These are phyloP conservation scores for Moesziomyces sp. DNA, from an alignment of 1,284 basidiomycete genomes.

Conservation along the genomic window DNA sequence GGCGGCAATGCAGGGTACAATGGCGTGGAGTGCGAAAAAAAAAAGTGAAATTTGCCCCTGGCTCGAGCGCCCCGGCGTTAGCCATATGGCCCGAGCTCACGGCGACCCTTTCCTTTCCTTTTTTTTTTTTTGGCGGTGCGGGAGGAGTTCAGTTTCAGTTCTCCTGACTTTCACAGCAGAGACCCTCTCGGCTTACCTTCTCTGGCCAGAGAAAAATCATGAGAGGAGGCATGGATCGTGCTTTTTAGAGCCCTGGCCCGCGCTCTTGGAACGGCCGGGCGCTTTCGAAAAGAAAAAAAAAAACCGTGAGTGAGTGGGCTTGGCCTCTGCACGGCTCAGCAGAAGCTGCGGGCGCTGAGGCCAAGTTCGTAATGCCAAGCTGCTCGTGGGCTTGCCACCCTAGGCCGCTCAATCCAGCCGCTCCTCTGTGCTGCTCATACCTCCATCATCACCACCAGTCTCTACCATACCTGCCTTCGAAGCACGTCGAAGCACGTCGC, in stretches of 20 bases:
- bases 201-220: neutral
- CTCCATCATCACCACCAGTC: too few relatives aligned
- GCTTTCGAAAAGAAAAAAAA: neutral
- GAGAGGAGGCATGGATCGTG: neutral
- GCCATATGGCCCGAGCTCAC: constrained; percentile 12
- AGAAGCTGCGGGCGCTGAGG: too few relatives aligned
- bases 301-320: neutral
- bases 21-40: neutral
- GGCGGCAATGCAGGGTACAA: constrained; percentile 8
- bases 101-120: neutral
- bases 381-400: too few relatives aligned
- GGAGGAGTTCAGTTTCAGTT: too few relatives aligned
- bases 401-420: too few relatives aligned
- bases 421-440: too few relatives aligned
- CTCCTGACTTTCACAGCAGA: too few relatives aligned
- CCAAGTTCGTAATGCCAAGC: too few relatives aligned
- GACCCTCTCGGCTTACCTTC: neutral
- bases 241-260: neutral
- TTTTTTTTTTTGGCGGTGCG: neutral
- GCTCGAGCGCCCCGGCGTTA: constrained; percentile 6
- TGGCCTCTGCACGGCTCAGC: constrained; percentile 8
- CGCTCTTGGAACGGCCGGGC: constrained; percentile 2
- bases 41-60: constrained; percentile 3
- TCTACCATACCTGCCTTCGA: too few relatives aligned
- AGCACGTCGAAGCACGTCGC: too few relatives aligned